Percentiles rank a stretch among this genome's conserved stretches.
phyloP scores from a whole-genome alignment of 257 asterid genomes.

The Solanum medicagineum region DNA sequence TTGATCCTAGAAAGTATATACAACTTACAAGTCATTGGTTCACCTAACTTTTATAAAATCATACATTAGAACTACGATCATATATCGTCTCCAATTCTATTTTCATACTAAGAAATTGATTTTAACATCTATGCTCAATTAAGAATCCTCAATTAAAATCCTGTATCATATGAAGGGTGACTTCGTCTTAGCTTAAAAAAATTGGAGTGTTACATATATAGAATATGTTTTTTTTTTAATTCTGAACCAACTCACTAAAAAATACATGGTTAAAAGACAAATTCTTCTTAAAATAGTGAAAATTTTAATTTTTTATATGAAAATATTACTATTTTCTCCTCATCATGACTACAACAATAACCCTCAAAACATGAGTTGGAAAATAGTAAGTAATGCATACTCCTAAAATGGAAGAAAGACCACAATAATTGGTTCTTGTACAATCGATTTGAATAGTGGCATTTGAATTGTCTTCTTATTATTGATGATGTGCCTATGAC shows the following conservation, averaged over 20 bases:
- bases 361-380: not conserved
- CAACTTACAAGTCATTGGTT: too few relatives aligned
- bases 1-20: too few relatives aligned
- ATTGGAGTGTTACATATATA: too few relatives aligned
- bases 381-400: not conserved
- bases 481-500: not conserved
- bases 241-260: too few relatives aligned
- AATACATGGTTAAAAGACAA: not conserved
- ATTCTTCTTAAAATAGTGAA: not conserved
- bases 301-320: not conserved
- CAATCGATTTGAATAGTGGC: not conserved
- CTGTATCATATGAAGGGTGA: too few relatives aligned
- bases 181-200: too few relatives aligned
- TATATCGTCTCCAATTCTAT: too few relatives aligned
- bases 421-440: not conserved
- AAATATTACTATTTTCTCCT: not conserved
- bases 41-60: too few relatives aligned
- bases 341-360: accelerated
- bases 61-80: too few relatives aligned
- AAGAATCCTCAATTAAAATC: too few relatives aligned
- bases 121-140: too few relatives aligned
- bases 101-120: too few relatives aligned
- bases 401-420: not conserved
- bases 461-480: not conserved
- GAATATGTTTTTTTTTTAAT: not conserved